Evolutionary conservation across 2,329 filamentous ascomycete species (phyloP).

Genomic region (Pyricularia grisea): DNA sequence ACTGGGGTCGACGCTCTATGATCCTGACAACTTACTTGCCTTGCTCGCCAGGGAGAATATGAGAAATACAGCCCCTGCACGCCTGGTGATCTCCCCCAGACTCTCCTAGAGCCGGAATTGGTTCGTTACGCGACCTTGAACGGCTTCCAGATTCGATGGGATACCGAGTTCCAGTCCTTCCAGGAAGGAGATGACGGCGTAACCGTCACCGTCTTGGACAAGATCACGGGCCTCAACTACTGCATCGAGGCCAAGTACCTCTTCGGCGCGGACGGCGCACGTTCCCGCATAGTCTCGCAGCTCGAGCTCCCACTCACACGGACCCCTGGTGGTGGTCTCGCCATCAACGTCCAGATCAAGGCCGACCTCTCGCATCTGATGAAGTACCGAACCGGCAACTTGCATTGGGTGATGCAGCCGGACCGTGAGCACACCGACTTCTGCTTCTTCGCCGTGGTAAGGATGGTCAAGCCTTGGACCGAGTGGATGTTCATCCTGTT

Average conservation of each 20-base stretch:
- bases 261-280: slow-evolving; percentile 47
- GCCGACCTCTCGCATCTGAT: slow-evolving; percentile 40
- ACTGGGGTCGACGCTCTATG: not conserved
- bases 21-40: not conserved
- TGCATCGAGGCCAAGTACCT: slow-evolving; percentile 42
- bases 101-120: slow-evolving; percentile 36
- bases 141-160: slow-evolving; percentile 32
- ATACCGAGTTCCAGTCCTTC: slow-evolving; percentile 27
- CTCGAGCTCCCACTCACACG: slow-evolving; percentile 24
- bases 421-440: slow-evolving; percentile 40
- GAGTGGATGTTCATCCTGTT: slow-evolving; percentile 53
- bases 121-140: slow-evolving; percentile 26
- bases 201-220: slow-evolving; percentile 16
- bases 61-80: slow-evolving; percentile 32
- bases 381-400: slow-evolving; percentile 41
- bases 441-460: slow-evolving; percentile 36
- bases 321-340: slow-evolving; percentile 24
- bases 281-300: slow-evolving; percentile 26
- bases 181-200: slow-evolving; percentile 17
- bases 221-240: slow-evolving; percentile 17
- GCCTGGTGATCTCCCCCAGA: slow-evolving; percentile 36
- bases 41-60: slow-evolving; percentile 27
- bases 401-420: slow-evolving; percentile 52
- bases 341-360: slow-evolving; percentile 28
- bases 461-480: slow-evolving; percentile 56